A percentile compares a stretch with the other conserved stretches of the same genome.
These are phyloP conservation scores for Ustilago lituana DNA, from an alignment of 1,284 basidiomycete species.

Conservation along the genomic window DNA sequence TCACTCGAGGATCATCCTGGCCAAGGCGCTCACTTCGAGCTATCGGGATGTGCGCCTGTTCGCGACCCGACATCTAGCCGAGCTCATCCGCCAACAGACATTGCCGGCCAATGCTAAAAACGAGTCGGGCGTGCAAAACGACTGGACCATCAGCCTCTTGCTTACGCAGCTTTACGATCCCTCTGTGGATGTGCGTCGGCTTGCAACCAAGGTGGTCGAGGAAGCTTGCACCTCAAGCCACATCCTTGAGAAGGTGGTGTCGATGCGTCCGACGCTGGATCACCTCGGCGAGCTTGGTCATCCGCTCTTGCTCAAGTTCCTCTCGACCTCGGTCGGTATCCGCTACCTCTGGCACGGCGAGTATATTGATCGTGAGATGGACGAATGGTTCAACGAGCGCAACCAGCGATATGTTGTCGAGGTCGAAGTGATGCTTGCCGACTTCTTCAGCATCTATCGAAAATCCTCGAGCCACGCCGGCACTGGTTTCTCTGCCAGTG, in stretches of 20 bases:
- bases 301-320: conserved; percentile 83
- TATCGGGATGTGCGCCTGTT: conserved; percentile 73
- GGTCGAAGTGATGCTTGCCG: conserved; percentile 84
- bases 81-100: conserved; percentile 50
- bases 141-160: conserved; percentile 72
- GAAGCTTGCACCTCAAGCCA: conserved; percentile 86
- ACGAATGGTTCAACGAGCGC: conserved; percentile 86
- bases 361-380: conserved; percentile 93
- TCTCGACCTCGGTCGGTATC: conserved; percentile 93
- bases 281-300: conserved; percentile 93
- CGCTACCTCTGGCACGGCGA: conserved; percentile 87
- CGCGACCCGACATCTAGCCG: conserved; percentile 86
- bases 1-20: conserved; percentile 73
- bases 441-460: conserved; percentile 74
- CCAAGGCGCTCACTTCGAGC: conserved; percentile 81
- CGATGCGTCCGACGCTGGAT: conserved; percentile 92
- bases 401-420: conserved; percentile 87
- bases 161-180: conserved; percentile 96
- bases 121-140: conserved; percentile 29
- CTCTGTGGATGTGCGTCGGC: conserved; percentile 84
- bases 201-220: conserved; percentile 87
- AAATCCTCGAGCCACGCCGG: conserved; percentile 6
- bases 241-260: conserved; percentile 87
- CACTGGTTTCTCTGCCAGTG: conserved; percentile 2
- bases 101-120: conserved; percentile 24